These are phyloP conservation scores for Cerrena zonata DNA, from an alignment of 1,284 basidiomycete species.

Conservation along the genomic window DNA sequence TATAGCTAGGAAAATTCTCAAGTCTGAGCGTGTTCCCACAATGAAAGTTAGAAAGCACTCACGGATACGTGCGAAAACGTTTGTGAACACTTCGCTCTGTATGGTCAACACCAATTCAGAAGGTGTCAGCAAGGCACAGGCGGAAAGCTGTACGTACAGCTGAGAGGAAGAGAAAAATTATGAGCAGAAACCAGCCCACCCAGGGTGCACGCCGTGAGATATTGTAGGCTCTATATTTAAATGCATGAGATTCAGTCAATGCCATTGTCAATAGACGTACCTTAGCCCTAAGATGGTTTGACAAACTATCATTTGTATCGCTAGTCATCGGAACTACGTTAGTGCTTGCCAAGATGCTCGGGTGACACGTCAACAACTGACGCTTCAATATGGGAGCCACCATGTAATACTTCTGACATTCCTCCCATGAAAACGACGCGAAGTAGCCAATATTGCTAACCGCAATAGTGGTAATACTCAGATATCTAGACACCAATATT, in stretches of 20 bases:
- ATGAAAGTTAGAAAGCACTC: background rate
- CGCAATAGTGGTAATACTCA: slow-evolving; percentile 27
- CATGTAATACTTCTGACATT: slow-evolving; percentile 27
- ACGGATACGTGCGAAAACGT: background rate
- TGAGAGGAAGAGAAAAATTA: slow-evolving; percentile 18
- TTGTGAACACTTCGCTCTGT: background rate
- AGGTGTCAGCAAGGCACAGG: background rate
- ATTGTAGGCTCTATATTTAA: slow-evolving; percentile 26
- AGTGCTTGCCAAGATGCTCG: too few relatives aligned
- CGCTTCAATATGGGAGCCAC: slow-evolving; percentile 32
- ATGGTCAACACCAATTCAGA: background rate
- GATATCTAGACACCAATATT: slow-evolving; percentile 23
- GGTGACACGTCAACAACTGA: too few relatives aligned
- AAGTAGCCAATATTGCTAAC: slow-evolving; percentile 34
- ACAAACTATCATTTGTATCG: slow-evolving; percentile 48
- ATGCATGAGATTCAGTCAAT: background rate
- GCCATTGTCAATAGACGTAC: slow-evolving; percentile 19
- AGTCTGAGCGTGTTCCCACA: background rate
- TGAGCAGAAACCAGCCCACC: slow-evolving; percentile 11
- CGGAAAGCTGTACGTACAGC: slow-evolving; percentile 1
- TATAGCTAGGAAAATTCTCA: slow-evolving; percentile 3
- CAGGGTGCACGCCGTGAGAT: slow-evolving; percentile 22
- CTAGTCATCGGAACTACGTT: too few relatives aligned
- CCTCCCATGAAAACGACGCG: slow-evolving; percentile 20
- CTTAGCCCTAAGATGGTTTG: slow-evolving; percentile 45